Conservation (phyloP, 768 basidiomycete species). For the Exidia glandulosa region DNA sequence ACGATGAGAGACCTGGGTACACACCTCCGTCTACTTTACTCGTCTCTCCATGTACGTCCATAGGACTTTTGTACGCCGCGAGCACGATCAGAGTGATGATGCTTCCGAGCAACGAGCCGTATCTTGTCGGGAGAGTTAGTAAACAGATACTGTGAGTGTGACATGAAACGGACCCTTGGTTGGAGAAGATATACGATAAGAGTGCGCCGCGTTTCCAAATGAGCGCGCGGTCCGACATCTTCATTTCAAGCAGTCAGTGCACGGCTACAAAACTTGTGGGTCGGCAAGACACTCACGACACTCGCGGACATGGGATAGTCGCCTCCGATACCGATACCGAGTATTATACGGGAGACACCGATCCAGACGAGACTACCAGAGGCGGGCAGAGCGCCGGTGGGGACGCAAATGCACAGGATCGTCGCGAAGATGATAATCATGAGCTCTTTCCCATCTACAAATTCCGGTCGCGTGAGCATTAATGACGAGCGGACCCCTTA, state of each 20-base stretch:
- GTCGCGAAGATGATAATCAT: conserved; percentile 72
- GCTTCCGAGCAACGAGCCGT: conserved; percentile 58
- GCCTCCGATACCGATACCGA: conserved; percentile 70
- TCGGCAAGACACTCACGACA: conserved; percentile 16
- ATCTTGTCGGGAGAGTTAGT: too few relatives aligned
- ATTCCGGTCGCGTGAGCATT: conserved; percentile 6
- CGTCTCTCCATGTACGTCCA: conserved; percentile 46
- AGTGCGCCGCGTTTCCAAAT: conserved; percentile 59
- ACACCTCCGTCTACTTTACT: conserved; percentile 61
- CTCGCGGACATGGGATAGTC: conserved; percentile 73
- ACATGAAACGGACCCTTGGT: too few relatives aligned
- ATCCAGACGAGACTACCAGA: conserved; percentile 49
- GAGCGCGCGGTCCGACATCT: conserved; percentile 51
- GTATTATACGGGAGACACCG: conserved; percentile 53
- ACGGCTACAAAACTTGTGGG: not conserved
- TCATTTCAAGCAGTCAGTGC: not conserved
- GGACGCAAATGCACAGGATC: conserved; percentile 54
- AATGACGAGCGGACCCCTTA: not conserved
- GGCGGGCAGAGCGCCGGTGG: conserved; percentile 42
- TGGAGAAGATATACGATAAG: conserved; percentile 64
- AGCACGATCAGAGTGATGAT: conserved; percentile 55
- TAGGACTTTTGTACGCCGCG: conserved; percentile 48
- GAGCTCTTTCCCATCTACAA: conserved; percentile 69
- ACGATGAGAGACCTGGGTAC: not conserved
- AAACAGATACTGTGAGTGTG: too few relatives aligned